A percentile compares a stretch with the other conserved stretches of the same genome.
phyloP scores from a whole-genome alignment of 352 stramenopile species.

The Saprolegnia diclina region DNA sequence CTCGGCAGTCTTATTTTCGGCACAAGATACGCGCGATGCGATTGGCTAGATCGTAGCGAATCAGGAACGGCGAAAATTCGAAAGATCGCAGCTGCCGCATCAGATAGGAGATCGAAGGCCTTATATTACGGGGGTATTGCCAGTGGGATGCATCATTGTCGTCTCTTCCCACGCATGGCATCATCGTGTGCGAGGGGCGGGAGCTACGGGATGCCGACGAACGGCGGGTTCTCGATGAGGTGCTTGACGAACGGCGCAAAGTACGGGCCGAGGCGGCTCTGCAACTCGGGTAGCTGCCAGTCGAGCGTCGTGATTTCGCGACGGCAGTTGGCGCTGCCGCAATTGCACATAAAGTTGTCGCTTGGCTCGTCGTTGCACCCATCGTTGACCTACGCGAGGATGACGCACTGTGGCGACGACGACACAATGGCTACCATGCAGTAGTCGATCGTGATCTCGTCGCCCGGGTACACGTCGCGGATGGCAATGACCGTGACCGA shows the following conservation, averaged over 20 bases:
- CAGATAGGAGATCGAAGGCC: background rate
- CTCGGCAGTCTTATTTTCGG: background rate
- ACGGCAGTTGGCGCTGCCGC: slow-evolving; percentile 25
- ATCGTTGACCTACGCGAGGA: slow-evolving; percentile 20
- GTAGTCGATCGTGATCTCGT: slow-evolving; percentile 28
- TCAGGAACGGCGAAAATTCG: background rate
- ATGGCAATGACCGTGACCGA: slow-evolving; percentile 27
- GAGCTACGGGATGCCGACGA: slow-evolving; percentile 5
- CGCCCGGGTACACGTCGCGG: slow-evolving; percentile 22
- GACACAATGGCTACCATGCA: slow-evolving; percentile 15
- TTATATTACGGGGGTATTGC: slow-evolving; percentile 8
- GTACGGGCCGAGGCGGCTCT: slow-evolving; percentile 23
- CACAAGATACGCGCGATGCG: background rate
- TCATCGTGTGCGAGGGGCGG: background rate
- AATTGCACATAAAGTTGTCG: slow-evolving; percentile 28
- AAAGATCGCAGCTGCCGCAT: no score
- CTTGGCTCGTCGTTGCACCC: slow-evolving; percentile 21
- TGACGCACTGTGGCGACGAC: background rate
- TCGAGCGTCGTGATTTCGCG: slow-evolving; percentile 21
- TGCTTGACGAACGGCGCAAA: slow-evolving; percentile 27
- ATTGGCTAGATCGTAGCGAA: background rate
- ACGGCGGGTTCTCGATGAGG: slow-evolving; percentile 25
- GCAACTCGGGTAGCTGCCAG: slow-evolving; percentile 24
- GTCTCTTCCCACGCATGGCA: background rate
- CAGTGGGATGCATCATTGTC: background rate